Base-by-base conservation (phyloP, 2,329 filamentous ascomycete genomes). In the Xylaria sp. region DNA sequence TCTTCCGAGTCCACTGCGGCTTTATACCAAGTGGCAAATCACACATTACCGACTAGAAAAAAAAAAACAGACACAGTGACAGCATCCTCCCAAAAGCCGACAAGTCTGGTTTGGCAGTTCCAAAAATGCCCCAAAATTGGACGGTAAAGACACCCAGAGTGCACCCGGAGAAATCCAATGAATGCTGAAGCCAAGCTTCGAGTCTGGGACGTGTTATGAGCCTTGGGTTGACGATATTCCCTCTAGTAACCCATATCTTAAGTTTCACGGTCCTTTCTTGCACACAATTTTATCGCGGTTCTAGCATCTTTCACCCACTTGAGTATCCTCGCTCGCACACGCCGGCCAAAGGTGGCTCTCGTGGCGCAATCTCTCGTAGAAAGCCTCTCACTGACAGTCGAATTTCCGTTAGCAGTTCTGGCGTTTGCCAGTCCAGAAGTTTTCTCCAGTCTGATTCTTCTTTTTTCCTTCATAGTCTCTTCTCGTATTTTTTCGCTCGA, bases 21-120 rank as follows among this genome's bases (percentile, higher is more conserved):
- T 57, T n/a, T 68, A 67, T 67, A 66, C 66, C 66, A 68, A 68
- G 59, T 60, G 55, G n/a, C 24, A 58, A 56, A 55, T 49, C 59
- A n/a, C 63, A 52, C 54, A 56, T 54, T 50, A 63, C 55, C 44
- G 49, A 52, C 48, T 64, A 58, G 57, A 61, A 57, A 48, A 60
- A 61, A 61, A 57, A 48, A 60, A 61, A 50, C 49, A 44, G 51
- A 53, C 59, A 62, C 58, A 51, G 52, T 57, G 55, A 61, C 56
- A 55, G 55, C 56, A 55, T 54, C 55, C 60, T 49, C 48, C 43
- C 53, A 56, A 51, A 54, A 57, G 45, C 57, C 42, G 22, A 45
- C n/a, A n/a, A n/a, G n/a, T n/a, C n/a, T n/a, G n/a, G 57, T 44
- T 51, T 45, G 52, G 26, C 44, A 29, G 56, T 50, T 57, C 60